A percentile compares a stretch with the other conserved stretches of the same genome.
phyloP scores from a whole-genome alignment of 805 yeast genomes.

The Candida coquimbonensis region DNA sequence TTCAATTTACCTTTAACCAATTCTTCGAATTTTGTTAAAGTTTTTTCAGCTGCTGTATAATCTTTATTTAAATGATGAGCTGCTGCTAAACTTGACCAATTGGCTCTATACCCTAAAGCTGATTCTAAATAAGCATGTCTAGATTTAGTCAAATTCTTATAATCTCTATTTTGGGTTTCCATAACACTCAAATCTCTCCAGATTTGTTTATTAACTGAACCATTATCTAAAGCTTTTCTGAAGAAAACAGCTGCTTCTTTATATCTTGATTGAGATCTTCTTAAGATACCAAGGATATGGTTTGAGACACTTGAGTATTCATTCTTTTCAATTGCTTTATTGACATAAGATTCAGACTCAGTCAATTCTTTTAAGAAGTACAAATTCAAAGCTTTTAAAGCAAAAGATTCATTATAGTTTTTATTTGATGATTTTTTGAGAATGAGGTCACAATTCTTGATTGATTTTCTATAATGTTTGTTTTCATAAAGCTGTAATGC shows the following conservation, averaged over 20 bases:
- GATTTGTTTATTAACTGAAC: conserved; percentile 71
- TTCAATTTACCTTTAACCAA: conserved; percentile 61
- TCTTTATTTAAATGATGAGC: conserved; percentile 77
- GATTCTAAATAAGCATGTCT: conserved; percentile 64
- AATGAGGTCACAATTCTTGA: conserved; percentile 67
- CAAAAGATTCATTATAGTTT: conserved; percentile 76
- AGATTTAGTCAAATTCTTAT: conserved; percentile 49
- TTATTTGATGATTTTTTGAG: conserved; percentile 70
- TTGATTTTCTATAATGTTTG: conserved; percentile 81
- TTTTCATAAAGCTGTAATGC: conserved; percentile 79
- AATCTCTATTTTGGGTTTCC: conserved; percentile 78
- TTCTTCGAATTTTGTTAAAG: conserved; percentile 69
- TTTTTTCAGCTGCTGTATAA: conserved; percentile 58
- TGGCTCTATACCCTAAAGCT: conserved; percentile 77
- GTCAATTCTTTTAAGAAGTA: conserved; percentile 48
- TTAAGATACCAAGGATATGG: conserved; percentile 82
- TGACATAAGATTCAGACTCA: conserved; percentile 58
- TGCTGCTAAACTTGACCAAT: conserved; percentile 84
- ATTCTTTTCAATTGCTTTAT: conserved; percentile 54
- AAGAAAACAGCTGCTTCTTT: conserved; percentile 75
- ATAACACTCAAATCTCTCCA: conserved; percentile 75
- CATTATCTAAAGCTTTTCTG: conserved; percentile 65
- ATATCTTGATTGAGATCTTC: conserved; percentile 63
- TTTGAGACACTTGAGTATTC: conserved; percentile 62
- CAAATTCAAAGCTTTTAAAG: conserved; percentile 74